Evolutionary conservation across 2,329 filamentous ascomycete genomes (phyloP), one percentile per base, ranked within the genome.

Genomic region (Penicillium oxalicum): DNA sequence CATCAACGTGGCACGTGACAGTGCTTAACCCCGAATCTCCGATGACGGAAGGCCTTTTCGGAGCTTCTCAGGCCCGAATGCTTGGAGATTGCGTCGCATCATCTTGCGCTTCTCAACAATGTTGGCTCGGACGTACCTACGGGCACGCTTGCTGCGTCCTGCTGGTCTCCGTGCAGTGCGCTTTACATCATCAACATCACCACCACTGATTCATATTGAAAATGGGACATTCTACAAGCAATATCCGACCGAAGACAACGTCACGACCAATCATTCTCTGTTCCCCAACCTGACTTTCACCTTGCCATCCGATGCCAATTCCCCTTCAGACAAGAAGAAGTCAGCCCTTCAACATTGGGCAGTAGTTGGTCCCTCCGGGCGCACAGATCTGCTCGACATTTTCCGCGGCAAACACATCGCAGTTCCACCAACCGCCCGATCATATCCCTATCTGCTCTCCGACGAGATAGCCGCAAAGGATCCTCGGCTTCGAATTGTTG

Each of bases 201-300:
- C 90, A 24, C 83, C 86, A 36, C 76, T 91, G 50, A 79, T 95
- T 54, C 76, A 76, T 60, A 90, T 95, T 62, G 65, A 78, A 61
- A 83, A 90, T 72, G 90, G 81, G 67, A 91, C 88, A 0, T 94
- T 95, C 69, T 94, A 91, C 71, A 81, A 83, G 36, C 79, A 83
- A 43, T 84, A 91, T 66, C 87, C 88, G 9, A 77, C 77, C 3
- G 54, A 67, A 29, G 60, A 67, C 40, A 60, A 72, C 47, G 56
- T 63, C 27, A 61, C 69, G 13, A 65, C 73, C 35, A 64, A 93
- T 63, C 83, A 83, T 24, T 76, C 88, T 4, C 73, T 96, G 4
- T 95, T 95, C 64, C 75, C 78, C 4, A 74, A 82, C 46, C 66
- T 96, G 57, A 81, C 69, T 47, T 88, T 96, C 63, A 77, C 78